Percentiles rank a stretch among this genome's conserved stretches.
phyloP scores from a whole-genome alignment of 768 basidiomycete genomes.

The Chlorophyllum brunneum region DNA sequence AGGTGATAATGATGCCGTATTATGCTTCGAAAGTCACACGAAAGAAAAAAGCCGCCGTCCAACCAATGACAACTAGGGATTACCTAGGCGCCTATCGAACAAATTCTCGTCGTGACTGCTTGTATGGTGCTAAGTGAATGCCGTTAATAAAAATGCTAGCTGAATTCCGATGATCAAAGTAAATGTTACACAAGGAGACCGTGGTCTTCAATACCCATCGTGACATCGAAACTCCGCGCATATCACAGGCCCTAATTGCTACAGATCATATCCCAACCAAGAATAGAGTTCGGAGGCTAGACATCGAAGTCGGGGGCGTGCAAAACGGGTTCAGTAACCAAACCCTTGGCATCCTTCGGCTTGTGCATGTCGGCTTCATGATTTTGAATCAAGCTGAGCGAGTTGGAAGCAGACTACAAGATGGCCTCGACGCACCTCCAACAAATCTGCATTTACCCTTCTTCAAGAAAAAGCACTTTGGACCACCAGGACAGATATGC shows the following conservation, averaged over 20 bases:
- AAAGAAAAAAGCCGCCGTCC: constrained; percentile 16
- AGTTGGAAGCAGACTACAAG: constrained; percentile 1
- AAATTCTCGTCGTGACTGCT: constrained; percentile 6
- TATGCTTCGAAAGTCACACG: constrained; percentile 42
- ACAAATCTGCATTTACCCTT: constrained; percentile 58
- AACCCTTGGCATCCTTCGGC: constrained; percentile 19
- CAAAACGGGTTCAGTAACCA: not conserved
- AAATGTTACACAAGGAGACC: constrained; percentile 5
- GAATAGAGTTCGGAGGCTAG: not conserved
- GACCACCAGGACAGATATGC: constrained; percentile 42
- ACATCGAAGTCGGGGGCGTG: not conserved
- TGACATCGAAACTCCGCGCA: constrained; percentile 28
- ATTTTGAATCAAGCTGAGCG: constrained; percentile 17
- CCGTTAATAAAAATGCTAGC: constrained; percentile 1
- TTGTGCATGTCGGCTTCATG: constrained; percentile 38
- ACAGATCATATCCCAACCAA: constrained; percentile 17
- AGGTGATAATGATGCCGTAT: constrained; percentile 34
- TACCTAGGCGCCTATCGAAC: constrained; percentile 6
- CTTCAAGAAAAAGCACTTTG: constrained; percentile 46
- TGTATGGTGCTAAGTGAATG: constrained; percentile 5
- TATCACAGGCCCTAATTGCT: constrained; percentile 24
- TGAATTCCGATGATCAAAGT: constrained; percentile 4
- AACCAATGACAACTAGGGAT: constrained; percentile 5
- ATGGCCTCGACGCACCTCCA: constrained; percentile 40
- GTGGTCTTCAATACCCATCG: constrained; percentile 1